A percentile compares a stretch with the other conserved stretches of the same genome.
Conservation (phyloP, 192 early-diverging fungal species). For the Coemansia sp. region DNA sequence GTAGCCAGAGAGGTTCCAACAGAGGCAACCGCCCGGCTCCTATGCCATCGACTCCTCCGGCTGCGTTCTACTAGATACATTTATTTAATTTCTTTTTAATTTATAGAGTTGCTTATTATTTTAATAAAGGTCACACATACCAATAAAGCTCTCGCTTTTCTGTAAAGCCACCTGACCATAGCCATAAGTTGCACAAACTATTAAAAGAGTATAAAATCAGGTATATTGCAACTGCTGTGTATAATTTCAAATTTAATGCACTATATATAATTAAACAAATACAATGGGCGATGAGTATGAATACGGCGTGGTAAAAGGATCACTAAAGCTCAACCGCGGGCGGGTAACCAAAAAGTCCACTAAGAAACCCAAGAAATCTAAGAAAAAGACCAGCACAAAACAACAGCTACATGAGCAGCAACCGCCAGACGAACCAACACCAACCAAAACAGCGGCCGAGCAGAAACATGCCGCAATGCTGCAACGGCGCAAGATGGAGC, state of each 20-base stretch:
- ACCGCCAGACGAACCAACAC: not conserved
- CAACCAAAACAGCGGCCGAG: conserved; percentile 26
- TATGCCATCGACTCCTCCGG: not conserved
- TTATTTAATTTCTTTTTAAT: not conserved
- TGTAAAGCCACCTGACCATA: no score
- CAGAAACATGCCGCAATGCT: conserved; percentile 18
- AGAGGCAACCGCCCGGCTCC: not conserved
- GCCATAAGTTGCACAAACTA: no score
- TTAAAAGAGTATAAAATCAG: no score
- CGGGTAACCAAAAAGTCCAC: conserved; percentile 28
- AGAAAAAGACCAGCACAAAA: conserved; percentile 2
- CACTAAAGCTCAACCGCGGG: conserved; percentile 38
- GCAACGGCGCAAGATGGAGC: conserved; percentile 36
- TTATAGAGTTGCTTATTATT: no score
- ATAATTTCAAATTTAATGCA: not conserved
- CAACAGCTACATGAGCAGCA: no score
- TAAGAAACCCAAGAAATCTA: conserved; percentile 11
- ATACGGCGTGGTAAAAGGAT: conserved; percentile 38
- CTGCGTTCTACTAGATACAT: not conserved
- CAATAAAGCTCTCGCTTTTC: no score
- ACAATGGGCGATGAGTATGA: conserved; percentile 45
- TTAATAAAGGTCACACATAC: no score
- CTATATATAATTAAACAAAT: not conserved
- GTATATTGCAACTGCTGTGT: not conserved
- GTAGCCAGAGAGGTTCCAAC: not conserved